Evolutionary conservation across 176 grass and related monocot species (phyloP), one percentile per base, ranked within the genome.

Genomic region (Bonia amplexicaulis): DNA sequence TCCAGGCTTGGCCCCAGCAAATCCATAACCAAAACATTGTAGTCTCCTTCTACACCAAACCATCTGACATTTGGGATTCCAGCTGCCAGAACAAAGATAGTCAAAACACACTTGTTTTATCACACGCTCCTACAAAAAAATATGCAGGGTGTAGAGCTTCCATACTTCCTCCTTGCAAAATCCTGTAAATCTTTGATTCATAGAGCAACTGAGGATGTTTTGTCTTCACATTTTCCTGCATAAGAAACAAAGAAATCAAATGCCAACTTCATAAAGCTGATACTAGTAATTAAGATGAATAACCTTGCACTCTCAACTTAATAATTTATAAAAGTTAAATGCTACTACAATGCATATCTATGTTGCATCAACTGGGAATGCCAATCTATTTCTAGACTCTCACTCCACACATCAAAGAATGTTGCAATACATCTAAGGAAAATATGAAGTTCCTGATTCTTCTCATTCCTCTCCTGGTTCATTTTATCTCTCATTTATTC

Each of bases 1-100:
- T 99, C 97, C 80, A 99, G 85, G 85, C 92, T 99, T 69, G 90
- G 97, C 15, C 97, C 97, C 49, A 99, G 85, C 51, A 96, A 88
- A 88, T 99, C 97, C 93, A 99, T 99, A 74, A 99, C 97, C 40
- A 99, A 88, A 71, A 94, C 93, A 88, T 99, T 96, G 83, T 99
- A 96, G 67, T 99, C 93, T 71, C 93, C 93, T 92, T 99, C 93
- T 66, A 94, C 88, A 66, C 97, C 97, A 87, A 92, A 99, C 97
- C 93, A 99, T 91, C 88, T 92, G 65, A 99, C 82, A 81, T 94
- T 92, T 64, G 88, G 82, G 52, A 99, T 99, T 88, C 97, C 97
- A 85, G 93, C 97, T 99, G 86, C 39, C 73, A 92, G 42, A 82
- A 82, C 22, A 88, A 85, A 90, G 0, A 86, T 48, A 84, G 76